Evolutionary conservation across 2,329 filamentous ascomycete genomes (phyloP), one percentile per base, ranked within the genome.

Genomic region (Nigrospora oryzae): DNA sequence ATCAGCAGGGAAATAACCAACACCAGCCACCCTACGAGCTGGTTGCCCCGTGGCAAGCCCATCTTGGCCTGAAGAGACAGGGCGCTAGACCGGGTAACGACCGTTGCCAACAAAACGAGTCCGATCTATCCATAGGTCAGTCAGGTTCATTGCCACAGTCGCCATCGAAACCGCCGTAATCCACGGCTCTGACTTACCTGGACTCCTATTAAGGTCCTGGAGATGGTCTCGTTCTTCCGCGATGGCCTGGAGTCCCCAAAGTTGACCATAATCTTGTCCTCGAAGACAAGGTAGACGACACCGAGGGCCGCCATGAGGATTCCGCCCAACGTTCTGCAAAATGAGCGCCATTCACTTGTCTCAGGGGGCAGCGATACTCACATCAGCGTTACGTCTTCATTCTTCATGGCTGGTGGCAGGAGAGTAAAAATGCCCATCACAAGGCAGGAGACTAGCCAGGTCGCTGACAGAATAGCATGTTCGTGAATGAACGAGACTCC

Each of bases 401-500:
- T 69, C 63, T 97, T 98, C 63, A 86, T 83, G 2, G 88, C 93
- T 1, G 88, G 42, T 36, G 60, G 86, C 2, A 98, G 71, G 13
- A 97, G 66, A 0, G 93, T 98, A 58, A 98, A 98, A 3, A 78
- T 75, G 61, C 91, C 93, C 89, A 97, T 95, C 4, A 83, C 68
- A 2, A 83, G 53, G 63, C 90, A 96, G 4, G 86, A 86, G 34
- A 83, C 55, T 10, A 77, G 73, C 93, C 93, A 98, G 1, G 81
- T 80, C 0, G 70, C 65, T 43, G 79, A 77, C 3, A 95, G 73
- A 4, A 75, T 58, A 12, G 69, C 59, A 57, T 97, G 84, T 23
- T 76, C 66, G 43, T 68, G 73, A 10, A 96, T 52, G 56, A 98
- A 97, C 0, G 72, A 71, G 23, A 75, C 56, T 1, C 93, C 91